Conservation (phyloP, 108 stramenopile species). For the Conticribra weissflogii region DNA sequence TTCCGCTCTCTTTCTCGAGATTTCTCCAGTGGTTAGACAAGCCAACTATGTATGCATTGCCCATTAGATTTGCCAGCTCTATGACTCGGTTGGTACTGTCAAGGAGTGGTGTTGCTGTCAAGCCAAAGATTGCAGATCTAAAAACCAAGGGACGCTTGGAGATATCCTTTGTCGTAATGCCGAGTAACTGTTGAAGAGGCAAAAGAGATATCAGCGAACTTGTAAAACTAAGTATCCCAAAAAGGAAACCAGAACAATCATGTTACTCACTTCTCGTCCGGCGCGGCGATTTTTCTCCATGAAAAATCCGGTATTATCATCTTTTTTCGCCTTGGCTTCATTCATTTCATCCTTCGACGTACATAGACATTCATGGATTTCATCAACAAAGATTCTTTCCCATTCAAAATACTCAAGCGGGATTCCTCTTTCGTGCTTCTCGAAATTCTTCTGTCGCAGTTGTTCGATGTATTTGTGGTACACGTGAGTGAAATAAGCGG, state of each 20-base stretch:
- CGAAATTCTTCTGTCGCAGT: constrained; percentile 61
- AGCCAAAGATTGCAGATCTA: constrained; percentile 62
- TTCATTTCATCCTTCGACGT: constrained; percentile 54
- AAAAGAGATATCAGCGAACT: neutral
- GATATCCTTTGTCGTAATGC: constrained; percentile 63
- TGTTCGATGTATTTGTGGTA: constrained; percentile 60
- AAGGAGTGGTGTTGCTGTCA: constrained; percentile 78
- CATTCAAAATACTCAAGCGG: constrained; percentile 81
- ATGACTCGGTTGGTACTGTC: constrained; percentile 71
- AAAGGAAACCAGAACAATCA: neutral
- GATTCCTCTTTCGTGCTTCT: constrained; percentile 56
- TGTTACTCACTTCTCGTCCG: constrained; percentile 34
- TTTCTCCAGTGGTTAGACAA: constrained; percentile 72
- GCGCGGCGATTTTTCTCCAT: constrained; percentile 63
- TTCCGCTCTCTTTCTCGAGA: constrained; percentile 62
- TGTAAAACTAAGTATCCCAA: neutral
- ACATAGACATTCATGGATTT: constrained; percentile 73
- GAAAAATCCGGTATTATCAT: constrained; percentile 37
- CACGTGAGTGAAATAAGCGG: constrained; percentile 62
- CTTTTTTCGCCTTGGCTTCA: constrained; percentile 41
- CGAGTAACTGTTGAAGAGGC: constrained; percentile 47
- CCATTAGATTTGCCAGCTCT: constrained; percentile 81
- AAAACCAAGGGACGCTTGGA: constrained; percentile 56
- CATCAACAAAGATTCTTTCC: constrained; percentile 79
- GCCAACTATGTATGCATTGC: constrained; percentile 67